Evolutionary conservation across 2,329 filamentous ascomycete species (phyloP).

Genomic region (Pestalotiopsis sp.): DNA sequence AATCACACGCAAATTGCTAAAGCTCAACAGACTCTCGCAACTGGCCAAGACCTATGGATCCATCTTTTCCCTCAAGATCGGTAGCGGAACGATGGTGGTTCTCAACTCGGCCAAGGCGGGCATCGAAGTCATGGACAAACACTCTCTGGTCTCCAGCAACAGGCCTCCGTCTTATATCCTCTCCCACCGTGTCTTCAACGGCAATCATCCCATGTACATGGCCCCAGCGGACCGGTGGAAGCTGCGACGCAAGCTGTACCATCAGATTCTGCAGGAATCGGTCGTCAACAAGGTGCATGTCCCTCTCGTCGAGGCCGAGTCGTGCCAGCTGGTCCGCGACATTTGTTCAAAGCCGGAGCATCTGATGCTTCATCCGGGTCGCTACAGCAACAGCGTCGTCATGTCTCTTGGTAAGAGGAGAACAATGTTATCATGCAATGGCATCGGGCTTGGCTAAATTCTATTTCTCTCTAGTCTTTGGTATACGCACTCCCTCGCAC

Average conservation of each 20-base stretch:
- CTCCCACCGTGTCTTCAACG: neutral
- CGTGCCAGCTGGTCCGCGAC: slow-evolving; percentile 48
- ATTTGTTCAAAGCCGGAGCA: slow-evolving; percentile 40
- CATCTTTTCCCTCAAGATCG: slow-evolving; percentile 17
- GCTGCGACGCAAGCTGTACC: neutral
- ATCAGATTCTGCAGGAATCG: slow-evolving; percentile 42
- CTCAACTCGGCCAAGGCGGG: too few species aligned
- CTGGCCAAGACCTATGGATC: slow-evolving; percentile 35
- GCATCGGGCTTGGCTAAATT: too few species aligned
- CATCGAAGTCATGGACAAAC: too few species aligned
- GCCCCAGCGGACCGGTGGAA: neutral
- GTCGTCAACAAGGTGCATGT: slow-evolving; percentile 45
- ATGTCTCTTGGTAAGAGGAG: slow-evolving; percentile 35
- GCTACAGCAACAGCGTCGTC: slow-evolving; percentile 51
- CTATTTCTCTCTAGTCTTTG: too few species aligned
- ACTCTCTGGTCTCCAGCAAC: neutral
- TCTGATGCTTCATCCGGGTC: slow-evolving; percentile 49
- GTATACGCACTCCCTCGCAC: neutral
- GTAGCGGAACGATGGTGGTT: slow-evolving; percentile 22
- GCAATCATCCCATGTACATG: neutral
- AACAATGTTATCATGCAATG: too few species aligned
- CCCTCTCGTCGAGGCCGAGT: slow-evolving; percentile 48
- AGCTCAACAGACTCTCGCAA: slow-evolving; percentile 40
- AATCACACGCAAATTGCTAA: neutral
- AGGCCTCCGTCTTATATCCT: neutral